Base-by-base conservation (phyloP, 768 basidiomycete genomes). In the Russula lepida region DNA sequence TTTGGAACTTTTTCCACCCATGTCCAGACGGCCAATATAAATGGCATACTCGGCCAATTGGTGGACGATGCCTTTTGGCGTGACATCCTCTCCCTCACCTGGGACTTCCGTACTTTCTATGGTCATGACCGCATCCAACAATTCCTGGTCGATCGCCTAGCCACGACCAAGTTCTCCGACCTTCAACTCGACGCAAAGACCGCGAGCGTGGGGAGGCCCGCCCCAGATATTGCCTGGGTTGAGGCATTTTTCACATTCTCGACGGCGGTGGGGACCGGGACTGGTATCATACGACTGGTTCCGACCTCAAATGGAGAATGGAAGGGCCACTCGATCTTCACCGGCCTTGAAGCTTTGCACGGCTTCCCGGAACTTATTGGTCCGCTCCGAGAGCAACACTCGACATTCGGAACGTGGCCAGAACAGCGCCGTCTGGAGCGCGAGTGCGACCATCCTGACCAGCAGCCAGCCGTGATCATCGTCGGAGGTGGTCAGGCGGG, bases 71-170 rank as follows among this genome's bases (percentile, higher is more conserved):
- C 74, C 5, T 79, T 79, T 60, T 86, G 84, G 85, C 72, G 83
- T 13, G 84, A 86, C 64, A 74, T 80, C 54, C 76, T 84, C n/a
- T 76, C 81, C 0, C 74, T 86, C 56, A 85, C 84, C 19, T 85
- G 83, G 83, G 77, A 83, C 60, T 79, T 84, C 52, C 79, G 83
- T 41, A 81, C 83, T 7, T 80, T 86, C 66, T 75, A 78, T 63
- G 76, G 80, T 13, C 70, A 65, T 37, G 23, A 67, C 1, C 68
- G 70, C 8, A 79, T 86, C 43, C 68, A 58, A 4, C 67, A 68
- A 27, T 79, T 84, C 68, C 76, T 84, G 37, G n/a, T 63, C 6
- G 79, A 79, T 51, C 77, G 81, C 28, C 73, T 85, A 7, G 23
- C 48, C 1, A 25, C 58, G 9, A 64, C 71, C 25, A 44, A 70